Conservation (phyloP, 148 eudicot species). For the Rhododendron ferrugineum region DNA sequence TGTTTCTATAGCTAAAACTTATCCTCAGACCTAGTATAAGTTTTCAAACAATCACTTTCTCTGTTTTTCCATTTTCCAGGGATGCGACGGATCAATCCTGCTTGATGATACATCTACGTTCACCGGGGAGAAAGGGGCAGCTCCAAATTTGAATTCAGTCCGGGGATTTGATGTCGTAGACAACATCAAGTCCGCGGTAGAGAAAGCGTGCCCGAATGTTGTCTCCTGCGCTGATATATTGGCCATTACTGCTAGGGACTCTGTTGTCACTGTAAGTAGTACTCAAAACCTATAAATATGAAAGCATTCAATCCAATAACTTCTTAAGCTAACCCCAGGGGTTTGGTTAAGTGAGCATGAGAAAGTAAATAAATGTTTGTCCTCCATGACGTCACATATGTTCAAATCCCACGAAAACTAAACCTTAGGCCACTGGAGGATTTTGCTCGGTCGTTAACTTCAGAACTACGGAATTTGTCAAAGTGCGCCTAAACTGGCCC, state of each 20-base stretch:
- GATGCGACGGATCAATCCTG: slow-evolving; percentile 76
- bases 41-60: not conserved
- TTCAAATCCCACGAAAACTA: not conserved
- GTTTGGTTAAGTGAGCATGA: not conserved
- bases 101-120: slow-evolving; percentile 63
- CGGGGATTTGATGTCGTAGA: slow-evolving; percentile 77
- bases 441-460: not conserved
- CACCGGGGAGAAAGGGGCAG: slow-evolving; percentile 62
- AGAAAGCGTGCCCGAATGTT: slow-evolving; percentile 58
- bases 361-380: too few species aligned
- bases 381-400: not conserved
- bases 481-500: not conserved
- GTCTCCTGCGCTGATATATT: slow-evolving; percentile 89
- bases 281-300: too few species aligned
- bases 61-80: slow-evolving; percentile 26
- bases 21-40: not conserved
- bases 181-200: slow-evolving; percentile 64
- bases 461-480: not conserved
- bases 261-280: slow-evolving; percentile 50
- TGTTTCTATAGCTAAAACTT: not conserved
- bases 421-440: not conserved
- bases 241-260: slow-evolving; percentile 73
- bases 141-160: slow-evolving; percentile 51
- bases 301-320: not conserved
- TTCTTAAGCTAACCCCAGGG: too few species aligned